phyloP scores from a whole-genome alignment of 2,329 filamentous ascomycete genomes.

The Dryadomyces quercivorus region DNA sequence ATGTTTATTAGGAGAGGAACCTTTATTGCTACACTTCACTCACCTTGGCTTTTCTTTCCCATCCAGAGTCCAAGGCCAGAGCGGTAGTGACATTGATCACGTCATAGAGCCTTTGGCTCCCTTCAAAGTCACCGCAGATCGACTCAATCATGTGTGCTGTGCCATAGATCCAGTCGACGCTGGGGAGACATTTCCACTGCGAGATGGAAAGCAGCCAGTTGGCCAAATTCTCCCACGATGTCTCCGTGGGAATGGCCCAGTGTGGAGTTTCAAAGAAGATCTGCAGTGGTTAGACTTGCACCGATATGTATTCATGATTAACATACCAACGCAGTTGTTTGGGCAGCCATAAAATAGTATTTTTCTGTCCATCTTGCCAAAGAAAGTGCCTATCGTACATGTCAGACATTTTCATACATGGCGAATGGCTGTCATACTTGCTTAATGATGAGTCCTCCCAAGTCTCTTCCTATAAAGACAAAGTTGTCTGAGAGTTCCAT shows the following conservation, averaged over 20 bases:
- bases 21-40: too few species aligned
- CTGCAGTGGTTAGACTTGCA: not conserved
- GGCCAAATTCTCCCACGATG: not conserved
- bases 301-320: not conserved
- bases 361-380: not conserved
- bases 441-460: conserved; percentile 1
- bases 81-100: not conserved
- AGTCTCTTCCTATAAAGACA: not conserved
- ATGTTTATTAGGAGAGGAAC: too few species aligned
- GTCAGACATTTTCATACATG: not conserved
- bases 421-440: not conserved
- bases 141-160: not conserved
- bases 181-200: not conserved
- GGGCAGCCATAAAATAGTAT: not conserved
- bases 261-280: not conserved
- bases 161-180: not conserved
- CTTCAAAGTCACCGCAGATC: not conserved
- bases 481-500: not conserved
- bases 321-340: not conserved
- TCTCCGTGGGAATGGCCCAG: not conserved
- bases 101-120: not conserved
- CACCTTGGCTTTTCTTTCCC: not conserved
- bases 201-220: not conserved
- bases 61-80: not conserved
- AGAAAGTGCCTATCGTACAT: not conserved